Conservation (phyloP, 2,329 filamentous ascomycete species). For the Xylariomycetidae sp. region DNA sequence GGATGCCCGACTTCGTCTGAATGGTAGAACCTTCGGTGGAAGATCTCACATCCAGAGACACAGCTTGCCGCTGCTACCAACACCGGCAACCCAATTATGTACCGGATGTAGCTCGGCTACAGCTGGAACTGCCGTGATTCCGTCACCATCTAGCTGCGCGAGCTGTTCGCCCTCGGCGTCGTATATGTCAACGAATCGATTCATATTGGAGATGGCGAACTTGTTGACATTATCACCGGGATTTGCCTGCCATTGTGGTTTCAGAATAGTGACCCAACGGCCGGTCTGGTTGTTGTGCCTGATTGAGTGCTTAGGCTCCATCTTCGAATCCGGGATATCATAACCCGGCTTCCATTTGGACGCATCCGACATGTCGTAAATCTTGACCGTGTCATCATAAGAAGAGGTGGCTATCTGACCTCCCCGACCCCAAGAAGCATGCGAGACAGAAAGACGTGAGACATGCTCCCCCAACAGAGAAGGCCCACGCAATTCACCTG, state of each 20-base stretch:
- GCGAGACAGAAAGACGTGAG: constrained; percentile 80
- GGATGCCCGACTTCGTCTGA: no score
- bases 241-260: constrained; percentile 80
- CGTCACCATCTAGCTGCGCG: constrained; percentile 81
- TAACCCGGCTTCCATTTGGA: constrained; percentile 55
- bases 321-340: constrained; percentile 53
- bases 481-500: constrained; percentile 56
- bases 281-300: constrained; percentile 95
- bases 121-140: constrained; percentile 90
- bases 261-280: constrained; percentile 81
- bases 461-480: constrained; percentile 74
- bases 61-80: constrained; percentile 86
- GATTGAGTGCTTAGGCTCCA: constrained; percentile 66
- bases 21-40: no score
- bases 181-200: constrained; percentile 90
- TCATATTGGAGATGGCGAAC: constrained; percentile 96
- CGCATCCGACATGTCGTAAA: constrained; percentile 71
- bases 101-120: constrained; percentile 87
- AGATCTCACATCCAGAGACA: constrained; percentile 94
- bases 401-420: constrained; percentile 88
- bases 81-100: constrained; percentile 86
- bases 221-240: constrained; percentile 78
- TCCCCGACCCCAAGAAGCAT: constrained; percentile 81
- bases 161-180: constrained; percentile 78
- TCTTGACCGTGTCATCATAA: constrained; percentile 93